phyloP scores from a whole-genome alignment of 1,139 yeast species.

The Blastobotrys capitulatus region DNA sequence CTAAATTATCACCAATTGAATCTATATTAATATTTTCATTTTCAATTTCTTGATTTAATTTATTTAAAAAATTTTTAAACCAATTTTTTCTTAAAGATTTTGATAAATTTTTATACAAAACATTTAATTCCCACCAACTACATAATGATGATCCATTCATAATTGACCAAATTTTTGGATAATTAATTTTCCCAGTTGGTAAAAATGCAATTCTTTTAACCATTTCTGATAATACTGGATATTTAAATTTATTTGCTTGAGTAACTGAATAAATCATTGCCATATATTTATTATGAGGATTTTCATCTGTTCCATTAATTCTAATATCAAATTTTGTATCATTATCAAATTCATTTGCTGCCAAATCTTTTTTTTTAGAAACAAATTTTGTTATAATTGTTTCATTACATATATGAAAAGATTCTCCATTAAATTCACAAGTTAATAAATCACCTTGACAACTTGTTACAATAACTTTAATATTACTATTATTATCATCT shows the following conservation, averaged over 20 bases:
- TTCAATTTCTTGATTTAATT: neutral
- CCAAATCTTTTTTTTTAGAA: neutral
- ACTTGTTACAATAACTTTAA: conserved; percentile 14
- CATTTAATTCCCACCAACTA: conserved; percentile 23
- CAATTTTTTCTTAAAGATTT: neutral
- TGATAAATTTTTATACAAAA: conserved; percentile 14
- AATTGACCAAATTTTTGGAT: conserved; percentile 11
- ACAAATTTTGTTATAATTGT: neutral
- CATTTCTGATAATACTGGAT: conserved; percentile 22
- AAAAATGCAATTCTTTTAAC: conserved; percentile 17
- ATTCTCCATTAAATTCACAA: conserved; percentile 10
- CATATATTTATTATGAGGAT: conserved; percentile 20
- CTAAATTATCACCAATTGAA: conserved; percentile 2
- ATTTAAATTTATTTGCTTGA: conserved; percentile 19
- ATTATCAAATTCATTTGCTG: conserved; percentile 4
- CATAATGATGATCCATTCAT: conserved; percentile 17
- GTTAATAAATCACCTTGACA: conserved; percentile 18
- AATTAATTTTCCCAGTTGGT: neutral
- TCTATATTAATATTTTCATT: neutral
- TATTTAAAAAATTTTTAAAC: neutral
- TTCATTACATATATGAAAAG: neutral
- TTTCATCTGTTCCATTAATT: conserved; percentile 18
- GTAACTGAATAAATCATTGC: conserved; percentile 19
- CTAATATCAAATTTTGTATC: conserved; percentile 17
- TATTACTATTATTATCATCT: neutral